These are phyloP conservation scores for Dimargaris cristalligena DNA, from an alignment of 192 early-diverging fungal genomes.

Conservation along the genomic window DNA sequence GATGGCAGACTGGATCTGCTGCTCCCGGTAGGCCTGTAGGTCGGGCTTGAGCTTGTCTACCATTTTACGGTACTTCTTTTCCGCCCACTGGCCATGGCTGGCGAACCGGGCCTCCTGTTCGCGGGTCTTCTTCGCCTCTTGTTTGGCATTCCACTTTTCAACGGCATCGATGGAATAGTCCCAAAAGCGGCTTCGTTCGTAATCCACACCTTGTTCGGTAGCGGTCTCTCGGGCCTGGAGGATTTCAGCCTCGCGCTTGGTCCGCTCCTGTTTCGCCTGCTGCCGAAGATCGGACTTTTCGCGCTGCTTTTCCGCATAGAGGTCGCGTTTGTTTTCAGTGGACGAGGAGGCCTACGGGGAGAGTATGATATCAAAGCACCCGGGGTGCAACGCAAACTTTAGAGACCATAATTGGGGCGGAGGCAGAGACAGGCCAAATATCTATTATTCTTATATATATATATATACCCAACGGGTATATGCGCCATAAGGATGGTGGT, in stretches of 20 bases:
- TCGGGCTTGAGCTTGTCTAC: slow-evolving; percentile 74
- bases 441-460: background rate
- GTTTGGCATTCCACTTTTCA: slow-evolving; percentile 68
- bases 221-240: slow-evolving; percentile 39
- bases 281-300: slow-evolving; percentile 45
- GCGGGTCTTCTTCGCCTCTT: slow-evolving; percentile 42
- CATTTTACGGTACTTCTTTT: slow-evolving; percentile 73
- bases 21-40: slow-evolving; percentile 49
- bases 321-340: slow-evolving; percentile 55
- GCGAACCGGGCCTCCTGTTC: slow-evolving; percentile 65
- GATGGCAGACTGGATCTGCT: slow-evolving; percentile 28
- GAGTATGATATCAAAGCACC: too few species aligned
- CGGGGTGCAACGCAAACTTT: background rate
- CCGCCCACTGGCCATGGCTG: slow-evolving; percentile 65
- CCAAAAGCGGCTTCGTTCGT: slow-evolving; percentile 66
- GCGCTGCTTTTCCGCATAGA: slow-evolving; percentile 57
- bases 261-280: slow-evolving; percentile 44
- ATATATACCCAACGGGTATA: background rate
- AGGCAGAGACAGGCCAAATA: background rate
- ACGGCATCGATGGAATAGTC: slow-evolving; percentile 75
- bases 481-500: background rate
- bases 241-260: slow-evolving; percentile 54
- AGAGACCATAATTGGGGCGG: background rate
- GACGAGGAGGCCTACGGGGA: slow-evolving; percentile 8
- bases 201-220: slow-evolving; percentile 57